Percentiles rank a stretch among this genome's conserved stretches.
Conservation (phyloP, 371 early-diverging fungal genomes). For the Blakeslea trispora region DNA sequence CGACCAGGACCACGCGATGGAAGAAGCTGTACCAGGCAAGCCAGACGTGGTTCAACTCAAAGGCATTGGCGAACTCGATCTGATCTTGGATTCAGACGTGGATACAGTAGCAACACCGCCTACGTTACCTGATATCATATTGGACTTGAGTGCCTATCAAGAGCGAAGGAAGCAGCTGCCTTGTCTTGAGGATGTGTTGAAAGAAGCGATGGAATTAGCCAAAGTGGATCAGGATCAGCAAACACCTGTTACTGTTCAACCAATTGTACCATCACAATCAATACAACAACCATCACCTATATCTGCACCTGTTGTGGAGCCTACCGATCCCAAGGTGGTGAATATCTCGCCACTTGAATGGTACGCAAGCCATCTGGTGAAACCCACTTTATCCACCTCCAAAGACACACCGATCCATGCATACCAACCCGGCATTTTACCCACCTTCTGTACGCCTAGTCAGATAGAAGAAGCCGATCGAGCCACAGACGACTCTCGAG, state of each 20-base stretch:
- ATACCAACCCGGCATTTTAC: conserved; percentile 6
- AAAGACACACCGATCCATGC: conserved; percentile 5
- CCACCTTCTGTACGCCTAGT: conserved; percentile 7
- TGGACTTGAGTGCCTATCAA: not conserved
- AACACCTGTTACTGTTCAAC: not conserved
- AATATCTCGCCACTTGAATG: not conserved
- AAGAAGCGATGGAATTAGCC: not conserved
- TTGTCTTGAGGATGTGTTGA: not conserved
- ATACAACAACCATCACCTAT: too few relatives aligned
- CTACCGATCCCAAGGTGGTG: too few relatives aligned
- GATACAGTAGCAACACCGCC: not conserved
- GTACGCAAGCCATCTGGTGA: not conserved
- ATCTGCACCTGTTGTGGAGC: too few relatives aligned
- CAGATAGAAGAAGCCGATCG: conserved; percentile 5
- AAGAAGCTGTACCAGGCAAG: not conserved
- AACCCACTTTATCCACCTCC: not conserved
- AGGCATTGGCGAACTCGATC: not conserved
- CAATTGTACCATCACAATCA: not conserved
- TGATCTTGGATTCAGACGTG: not conserved
- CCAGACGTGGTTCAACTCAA: not conserved
- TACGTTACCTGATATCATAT: not conserved
- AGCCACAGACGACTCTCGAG: not conserved
- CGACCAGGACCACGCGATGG: not conserved
- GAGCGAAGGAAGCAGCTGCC: not conserved
- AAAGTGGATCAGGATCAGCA: not conserved